Evolutionary conservation across 805 yeast species (phyloP).

Genomic region (Saturnispora sekii): DNA sequence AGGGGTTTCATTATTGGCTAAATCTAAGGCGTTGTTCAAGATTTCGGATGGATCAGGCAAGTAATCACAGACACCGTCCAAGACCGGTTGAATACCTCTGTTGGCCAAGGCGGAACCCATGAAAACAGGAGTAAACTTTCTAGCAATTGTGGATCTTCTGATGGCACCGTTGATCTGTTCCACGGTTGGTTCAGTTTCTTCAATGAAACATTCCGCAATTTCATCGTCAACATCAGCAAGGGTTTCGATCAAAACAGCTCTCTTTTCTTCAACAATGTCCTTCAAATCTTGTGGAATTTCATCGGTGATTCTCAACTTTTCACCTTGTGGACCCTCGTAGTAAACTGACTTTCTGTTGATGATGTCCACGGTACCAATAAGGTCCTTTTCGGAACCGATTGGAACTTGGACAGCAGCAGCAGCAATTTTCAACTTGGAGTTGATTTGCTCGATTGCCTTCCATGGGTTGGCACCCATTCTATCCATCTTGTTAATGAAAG

Average conservation of each 20-base stretch:
- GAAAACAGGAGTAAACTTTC: slow-evolving; percentile 96
- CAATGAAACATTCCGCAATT: slow-evolving; percentile 86
- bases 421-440: slow-evolving; percentile 76
- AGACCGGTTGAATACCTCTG: slow-evolving; percentile 88
- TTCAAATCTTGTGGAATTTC: slow-evolving; percentile 72
- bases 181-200: slow-evolving; percentile 78
- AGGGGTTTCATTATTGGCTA: slow-evolving; percentile 52
- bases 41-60: slow-evolving; percentile 94
- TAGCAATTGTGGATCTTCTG: slow-evolving; percentile 89
- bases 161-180: slow-evolving; percentile 84
- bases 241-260: slow-evolving; percentile 78
- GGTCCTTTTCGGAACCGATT: slow-evolving; percentile 81
- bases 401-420: slow-evolving; percentile 99
- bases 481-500: slow-evolving; percentile 97
- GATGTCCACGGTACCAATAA: slow-evolving; percentile 85
- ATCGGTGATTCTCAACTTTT: slow-evolving; percentile 46
- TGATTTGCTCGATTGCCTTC: slow-evolving; percentile 86
- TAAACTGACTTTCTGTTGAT: slow-evolving; percentile 80
- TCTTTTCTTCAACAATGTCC: slow-evolving; percentile 82
- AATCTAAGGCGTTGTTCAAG: slow-evolving; percentile 80
- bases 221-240: slow-evolving; percentile 98
- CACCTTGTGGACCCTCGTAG: slow-evolving; percentile 89
- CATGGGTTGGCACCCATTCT: slow-evolving; percentile 99
- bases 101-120: slow-evolving; percentile 99
- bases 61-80: slow-evolving; percentile 93